Evolutionary conservation across 176 grass and related monocot genomes (phyloP), one percentile per base, ranked within the genome.

Genomic region (Coix lacrymajobi): DNA sequence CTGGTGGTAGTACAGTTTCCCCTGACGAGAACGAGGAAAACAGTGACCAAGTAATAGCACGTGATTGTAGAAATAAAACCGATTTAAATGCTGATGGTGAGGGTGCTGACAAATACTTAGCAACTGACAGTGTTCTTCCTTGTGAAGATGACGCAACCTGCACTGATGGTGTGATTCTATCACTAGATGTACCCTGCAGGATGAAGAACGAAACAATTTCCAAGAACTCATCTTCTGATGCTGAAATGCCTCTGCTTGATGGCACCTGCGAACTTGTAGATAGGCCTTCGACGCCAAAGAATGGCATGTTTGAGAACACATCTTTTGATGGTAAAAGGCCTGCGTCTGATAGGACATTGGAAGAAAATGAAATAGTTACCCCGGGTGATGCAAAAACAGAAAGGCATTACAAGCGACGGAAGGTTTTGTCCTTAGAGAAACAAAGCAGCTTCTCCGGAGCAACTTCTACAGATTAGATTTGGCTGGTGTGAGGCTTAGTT

Each of bases 341-440:
- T 62, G 20, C 58, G n/a, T 30, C 29, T 30, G 85, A 77, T 76
- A 37, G 56, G 60, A 65, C 11, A 5, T 25, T 32, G 9, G 46
- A 66, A 66, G 78, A 36, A 12, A 41, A 56, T 37, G 61, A 80
- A 58, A 64, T 71, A 6, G 11, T 66, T 11, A 14, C 75, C 20
- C 28, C 84, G 1, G 85, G 84, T 9, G 87, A 85, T 13, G 83
- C 67, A 15, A 97, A 83, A 77, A 49, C 33, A 67, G 81, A 89
- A 63, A 71, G 63, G 7, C 57, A 80, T 52, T 68, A 79, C 83
- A 99, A 99, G 89, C 85, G 97, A 26, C 89, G 89, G 12, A 96
- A 93, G 89, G 77, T 88, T 44, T 11, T 66, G 52, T 6, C 10
- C 22, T 76, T 79, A 48, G 58, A 69, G 11, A 91, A 75, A 74